Evolutionary conservation across 2,329 filamentous ascomycete species (phyloP).

Genomic region (Talaromyces sp.): DNA sequence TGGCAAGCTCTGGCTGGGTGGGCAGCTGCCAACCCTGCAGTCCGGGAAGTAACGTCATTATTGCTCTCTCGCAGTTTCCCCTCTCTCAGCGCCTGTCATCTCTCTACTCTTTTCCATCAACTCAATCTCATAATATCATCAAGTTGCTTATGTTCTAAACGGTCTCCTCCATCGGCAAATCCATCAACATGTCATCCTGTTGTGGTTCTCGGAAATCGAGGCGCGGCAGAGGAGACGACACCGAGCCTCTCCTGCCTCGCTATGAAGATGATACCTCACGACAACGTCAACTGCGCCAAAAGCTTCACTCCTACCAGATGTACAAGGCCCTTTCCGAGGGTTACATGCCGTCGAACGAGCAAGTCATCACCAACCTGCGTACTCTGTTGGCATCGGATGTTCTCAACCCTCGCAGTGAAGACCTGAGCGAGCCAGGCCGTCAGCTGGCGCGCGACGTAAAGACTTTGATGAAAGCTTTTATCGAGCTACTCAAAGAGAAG

Average conservation of each 20-base stretch:
- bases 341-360: conserved; percentile 88
- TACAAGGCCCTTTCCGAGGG: conserved; percentile 72
- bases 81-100: neutral
- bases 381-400: conserved; percentile 72
- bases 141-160: neutral
- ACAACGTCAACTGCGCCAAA: conserved; percentile 75
- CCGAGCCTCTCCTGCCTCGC: conserved; percentile 72
- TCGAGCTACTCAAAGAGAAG: conserved; percentile 75
- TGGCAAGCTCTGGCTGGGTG: neutral
- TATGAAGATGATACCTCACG: conserved; percentile 69
- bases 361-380: conserved; percentile 71
- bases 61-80: neutral
- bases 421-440: conserved; percentile 72
- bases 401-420: conserved; percentile 67
- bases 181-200: conserved; percentile 55
- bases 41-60: conserved; percentile 11
- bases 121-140: neutral
- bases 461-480: conserved; percentile 71
- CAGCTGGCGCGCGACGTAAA: conserved; percentile 66
- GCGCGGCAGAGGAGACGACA: conserved; percentile 51
- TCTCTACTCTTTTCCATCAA: neutral
- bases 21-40: conserved; percentile 8
- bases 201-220: conserved; percentile 53
- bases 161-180: neutral
- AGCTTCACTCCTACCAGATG: conserved; percentile 93